Conservation (phyloP, 805 yeast species). For the Candida boleticola region DNA sequence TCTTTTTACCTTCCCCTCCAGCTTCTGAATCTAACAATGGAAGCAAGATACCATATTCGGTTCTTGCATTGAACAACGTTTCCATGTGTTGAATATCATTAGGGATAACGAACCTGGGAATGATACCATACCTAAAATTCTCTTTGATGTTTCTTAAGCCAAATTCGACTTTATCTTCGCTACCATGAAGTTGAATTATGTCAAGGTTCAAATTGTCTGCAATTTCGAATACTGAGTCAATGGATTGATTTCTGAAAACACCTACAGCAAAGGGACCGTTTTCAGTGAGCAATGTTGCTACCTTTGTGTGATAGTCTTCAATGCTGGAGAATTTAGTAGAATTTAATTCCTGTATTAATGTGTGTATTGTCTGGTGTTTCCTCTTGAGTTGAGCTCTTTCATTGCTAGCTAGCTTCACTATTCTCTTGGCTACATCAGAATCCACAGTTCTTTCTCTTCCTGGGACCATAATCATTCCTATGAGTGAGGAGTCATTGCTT, state of each 20-base stretch:
- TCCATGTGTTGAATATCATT: constrained; percentile 43
- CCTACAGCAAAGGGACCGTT: constrained; percentile 79
- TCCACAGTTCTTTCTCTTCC: constrained; percentile 68
- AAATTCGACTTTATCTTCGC: constrained; percentile 49
- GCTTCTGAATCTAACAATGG: constrained; percentile 80
- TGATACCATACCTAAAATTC: constrained; percentile 52
- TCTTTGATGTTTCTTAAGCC: constrained; percentile 30
- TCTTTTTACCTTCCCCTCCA: constrained; percentile 88
- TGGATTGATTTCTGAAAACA: constrained; percentile 80
- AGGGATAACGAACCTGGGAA: constrained; percentile 67
- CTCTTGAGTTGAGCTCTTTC: constrained; percentile 16
- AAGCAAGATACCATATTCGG: constrained; percentile 40
- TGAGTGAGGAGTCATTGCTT: constrained; percentile 65
- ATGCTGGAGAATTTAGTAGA: constrained; percentile 27
- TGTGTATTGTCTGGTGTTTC: constrained; percentile 17
- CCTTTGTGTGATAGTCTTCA: constrained; percentile 5
- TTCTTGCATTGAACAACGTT: constrained; percentile 20
- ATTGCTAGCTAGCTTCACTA: constrained; percentile 25
- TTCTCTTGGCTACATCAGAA: constrained; percentile 23
- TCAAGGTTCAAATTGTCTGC: constrained; percentile 55
- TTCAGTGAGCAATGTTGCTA: constrained; percentile 20
- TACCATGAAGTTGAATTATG: constrained; percentile 86
- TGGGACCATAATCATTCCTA: constrained; percentile 90
- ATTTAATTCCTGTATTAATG: constrained; percentile 14
- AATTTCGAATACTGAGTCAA: constrained; percentile 54